Percentiles rank a stretch among this genome's conserved stretches.
These are phyloP conservation scores for Besnoitia besnoiti DNA, from an alignment of 169 alveolate species.

Conservation along the genomic window DNA sequence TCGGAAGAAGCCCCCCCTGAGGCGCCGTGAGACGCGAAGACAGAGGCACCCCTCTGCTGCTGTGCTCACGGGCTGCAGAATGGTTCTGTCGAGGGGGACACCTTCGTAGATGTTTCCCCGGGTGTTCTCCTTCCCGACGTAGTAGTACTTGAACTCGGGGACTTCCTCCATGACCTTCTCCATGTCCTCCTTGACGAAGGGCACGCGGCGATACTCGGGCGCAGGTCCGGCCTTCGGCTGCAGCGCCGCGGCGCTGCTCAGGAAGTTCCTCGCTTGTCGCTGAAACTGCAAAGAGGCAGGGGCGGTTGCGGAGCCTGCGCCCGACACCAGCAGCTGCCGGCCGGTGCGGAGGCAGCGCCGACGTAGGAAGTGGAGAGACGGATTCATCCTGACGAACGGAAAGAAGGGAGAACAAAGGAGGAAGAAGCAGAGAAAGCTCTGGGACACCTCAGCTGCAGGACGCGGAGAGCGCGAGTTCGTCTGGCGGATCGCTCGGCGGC, in stretches of 20 bases:
- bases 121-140: conserved; percentile 76
- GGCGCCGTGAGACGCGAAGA: too few relatives aligned
- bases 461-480: background rate
- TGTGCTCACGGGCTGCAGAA: conserved; percentile 62
- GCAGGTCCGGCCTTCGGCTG: conserved; percentile 18
- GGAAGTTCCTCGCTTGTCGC: background rate
- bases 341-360: background rate
- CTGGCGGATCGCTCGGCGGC: too few relatives aligned
- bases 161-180: conserved; percentile 80
- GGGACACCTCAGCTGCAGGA: background rate
- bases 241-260: background rate
- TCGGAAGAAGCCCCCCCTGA: too few relatives aligned
- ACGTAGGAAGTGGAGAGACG: background rate
- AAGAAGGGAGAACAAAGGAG: too few relatives aligned
- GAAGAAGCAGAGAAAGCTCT: background rate
- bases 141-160: conserved; percentile 82
- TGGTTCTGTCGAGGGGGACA: conserved; percentile 78
- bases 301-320: too few relatives aligned
- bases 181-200: conserved; percentile 75
- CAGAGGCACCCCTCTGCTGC: background rate
- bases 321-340: background rate
- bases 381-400: background rate
- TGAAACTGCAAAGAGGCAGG: background rate
- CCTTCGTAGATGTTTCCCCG: conserved; percentile 77
- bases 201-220: conserved; percentile 54